A percentile compares a stretch with the other conserved stretches of the same genome.
phyloP scores from a whole-genome alignment of 306 rosid species.

The Argentina anserina region DNA sequence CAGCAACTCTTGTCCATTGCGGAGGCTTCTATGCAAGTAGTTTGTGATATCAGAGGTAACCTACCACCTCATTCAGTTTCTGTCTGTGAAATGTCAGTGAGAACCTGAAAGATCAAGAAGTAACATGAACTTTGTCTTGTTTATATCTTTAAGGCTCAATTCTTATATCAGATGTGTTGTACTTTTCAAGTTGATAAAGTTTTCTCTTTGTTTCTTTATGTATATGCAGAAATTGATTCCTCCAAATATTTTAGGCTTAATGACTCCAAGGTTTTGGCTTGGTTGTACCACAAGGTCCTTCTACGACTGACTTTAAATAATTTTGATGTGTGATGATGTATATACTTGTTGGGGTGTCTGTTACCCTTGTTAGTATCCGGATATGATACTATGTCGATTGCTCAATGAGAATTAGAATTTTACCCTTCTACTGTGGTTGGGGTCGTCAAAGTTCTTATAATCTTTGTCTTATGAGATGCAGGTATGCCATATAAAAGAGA shows the following conservation, averaged over 20 bases:
- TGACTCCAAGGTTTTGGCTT: constrained; percentile 75
- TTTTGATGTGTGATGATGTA: constrained; percentile 9
- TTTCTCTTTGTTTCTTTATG: constrained; percentile 13
- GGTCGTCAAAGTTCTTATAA: not conserved
- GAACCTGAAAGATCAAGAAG: not conserved
- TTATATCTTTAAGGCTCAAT: not conserved
- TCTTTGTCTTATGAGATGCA: constrained; percentile 29
- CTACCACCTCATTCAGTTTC: not conserved
- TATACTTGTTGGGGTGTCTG: not conserved
- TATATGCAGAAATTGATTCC: constrained; percentile 73
- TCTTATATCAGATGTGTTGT: not conserved
- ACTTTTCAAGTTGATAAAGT: not conserved
- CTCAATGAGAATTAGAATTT: not conserved
- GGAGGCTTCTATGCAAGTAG: constrained; percentile 76
- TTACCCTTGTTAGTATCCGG: constrained; percentile 1
- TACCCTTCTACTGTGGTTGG: not conserved
- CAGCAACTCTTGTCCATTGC: constrained; percentile 56
- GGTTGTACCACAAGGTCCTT: constrained; percentile 79
- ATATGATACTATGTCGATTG: not conserved
- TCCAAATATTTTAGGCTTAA: constrained; percentile 81
- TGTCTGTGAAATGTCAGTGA: constrained; percentile 5
- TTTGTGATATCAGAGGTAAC: constrained; percentile 78
- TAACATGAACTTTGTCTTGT: not conserved
- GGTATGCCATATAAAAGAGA: constrained; percentile 72
- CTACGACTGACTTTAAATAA: constrained; percentile 8